Conservation (phyloP, 805 yeast genomes). For the Suhomyces vadensis region DNA sequence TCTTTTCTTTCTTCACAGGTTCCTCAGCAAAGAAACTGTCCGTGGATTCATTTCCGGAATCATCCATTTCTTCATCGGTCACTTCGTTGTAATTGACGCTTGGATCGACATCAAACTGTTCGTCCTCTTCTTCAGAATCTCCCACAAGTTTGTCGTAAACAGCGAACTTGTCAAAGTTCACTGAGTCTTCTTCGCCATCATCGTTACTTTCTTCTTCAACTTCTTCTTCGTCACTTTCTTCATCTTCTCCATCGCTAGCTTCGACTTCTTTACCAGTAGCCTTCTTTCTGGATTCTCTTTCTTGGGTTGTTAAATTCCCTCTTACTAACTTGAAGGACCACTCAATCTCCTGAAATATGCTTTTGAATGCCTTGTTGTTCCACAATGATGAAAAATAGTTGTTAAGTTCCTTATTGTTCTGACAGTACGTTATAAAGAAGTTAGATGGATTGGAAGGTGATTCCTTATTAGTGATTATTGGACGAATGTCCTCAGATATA, state of each 20-base stretch:
- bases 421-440: conserved; percentile 45
- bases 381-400: conserved; percentile 49
- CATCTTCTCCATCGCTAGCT: conserved; percentile 18
- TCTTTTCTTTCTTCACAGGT: conserved; percentile 17
- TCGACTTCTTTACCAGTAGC: conserved; percentile 19
- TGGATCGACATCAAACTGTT: conserved; percentile 31
- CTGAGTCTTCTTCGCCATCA: conserved; percentile 19
- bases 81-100: conserved; percentile 54
- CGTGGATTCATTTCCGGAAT: conserved; percentile 3
- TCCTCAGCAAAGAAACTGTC: conserved; percentile 43
- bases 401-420: conserved; percentile 41
- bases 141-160: conserved; percentile 42
- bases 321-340: conserved; percentile 49
- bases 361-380: conserved; percentile 44
- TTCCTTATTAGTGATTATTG: conserved; percentile 28
- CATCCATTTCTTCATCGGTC: conserved; percentile 59
- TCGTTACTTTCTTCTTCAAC: conserved; percentile 16
- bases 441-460: conserved; percentile 45
- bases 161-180: conserved; percentile 31
- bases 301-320: conserved; percentile 44
- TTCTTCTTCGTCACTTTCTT: conserved; percentile 16
- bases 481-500: conserved; percentile 29
- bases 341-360: conserved; percentile 37
- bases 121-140: conserved; percentile 45
- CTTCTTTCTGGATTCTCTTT: conserved; percentile 28